These are phyloP conservation scores for Acrocalymma vagum DNA, from an alignment of 2,329 filamentous ascomycete genomes.

Conservation along the genomic window DNA sequence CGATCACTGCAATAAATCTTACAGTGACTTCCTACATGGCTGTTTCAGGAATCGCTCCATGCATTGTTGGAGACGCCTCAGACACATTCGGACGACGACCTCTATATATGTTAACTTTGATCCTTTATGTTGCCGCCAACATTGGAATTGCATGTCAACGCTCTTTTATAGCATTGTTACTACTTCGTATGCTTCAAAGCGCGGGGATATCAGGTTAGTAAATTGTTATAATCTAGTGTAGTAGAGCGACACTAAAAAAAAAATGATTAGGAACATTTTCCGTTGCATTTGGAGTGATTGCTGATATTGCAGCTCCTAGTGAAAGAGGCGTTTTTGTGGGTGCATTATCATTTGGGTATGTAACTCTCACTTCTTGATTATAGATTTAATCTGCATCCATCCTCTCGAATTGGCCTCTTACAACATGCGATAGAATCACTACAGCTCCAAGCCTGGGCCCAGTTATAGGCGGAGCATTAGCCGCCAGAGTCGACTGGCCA, in stretches of 20 bases:
- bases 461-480: constrained; percentile 59
- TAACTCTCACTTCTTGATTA: too few relatives aligned
- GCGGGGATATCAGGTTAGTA: constrained; percentile 36
- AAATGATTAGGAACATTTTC: constrained; percentile 1
- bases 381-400: too few relatives aligned
- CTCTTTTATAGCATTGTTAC: constrained; percentile 35
- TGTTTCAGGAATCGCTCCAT: neutral
- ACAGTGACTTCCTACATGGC: constrained; percentile 1
- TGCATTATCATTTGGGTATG: constrained; percentile 35
- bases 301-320: constrained; percentile 2
- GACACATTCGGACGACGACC: constrained; percentile 1
- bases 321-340: constrained; percentile 42
- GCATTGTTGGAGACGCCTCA: neutral
- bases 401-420: too few relatives aligned
- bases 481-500: constrained; percentile 59
- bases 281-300: constrained; percentile 2
- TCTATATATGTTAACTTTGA: constrained; percentile 41
- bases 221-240: too few relatives aligned
- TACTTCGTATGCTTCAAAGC: neutral
- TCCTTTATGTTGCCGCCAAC: constrained; percentile 50
- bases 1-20: constrained; percentile 2
- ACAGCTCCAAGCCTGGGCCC: constrained; percentile 57
- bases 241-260: constrained; percentile 1
- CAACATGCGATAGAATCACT: too few relatives aligned
- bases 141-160: constrained; percentile 51